Base-by-base conservation (phyloP, 1,284 basidiomycete species). In the Serendipita sp. region DNA sequence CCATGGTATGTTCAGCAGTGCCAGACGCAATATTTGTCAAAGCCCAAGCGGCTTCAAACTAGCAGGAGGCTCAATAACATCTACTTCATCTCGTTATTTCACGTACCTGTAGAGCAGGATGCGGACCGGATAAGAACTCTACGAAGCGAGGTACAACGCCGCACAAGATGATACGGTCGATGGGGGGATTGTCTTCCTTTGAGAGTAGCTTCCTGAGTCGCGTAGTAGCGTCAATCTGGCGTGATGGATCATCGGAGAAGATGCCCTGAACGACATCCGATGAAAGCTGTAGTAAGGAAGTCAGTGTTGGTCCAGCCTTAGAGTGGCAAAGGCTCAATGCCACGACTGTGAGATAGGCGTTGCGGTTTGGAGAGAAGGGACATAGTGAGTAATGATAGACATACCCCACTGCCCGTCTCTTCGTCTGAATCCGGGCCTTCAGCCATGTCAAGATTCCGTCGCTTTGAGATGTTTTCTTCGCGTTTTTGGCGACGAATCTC, bases 41-140 rank as follows among this genome's bases (percentile, higher is more conserved):
- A 53, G 96, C 96, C 96, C 96, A 99, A 4, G 96, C 96, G 62
- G 96, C 95, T 76, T 99, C 95, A 71, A 99, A 99, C 91, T 98
- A 70, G 43, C 13, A 43, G 62, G 50, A 66, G 61, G 62, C 64
- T 68, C 60, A 65, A 61, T 53, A 34, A 60, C 47, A 38, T 62
- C 61, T 34, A 67, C 47, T 60, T 26, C 6, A 60, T 8, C 26
- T 32, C 61, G 42, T 17, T 35, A 63, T 38, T 63, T 32, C 13
- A 74, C 80, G 67, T 66, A 91, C 93, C 82, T 96, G 94, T 69
- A 99, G 86, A 92, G 53, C 49, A 3, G 62, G 35, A 62, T 62
- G 62, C 30, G 65, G 63, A 67, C 80, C 86, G 68, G 83, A 81
- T 68, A 99, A 78, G 76, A 98, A 99, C 74, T 97, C 87, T 65